These are phyloP conservation scores for Ligustrum vulgare DNA, from an alignment of 257 asterid genomes.

Conservation along the genomic window DNA sequence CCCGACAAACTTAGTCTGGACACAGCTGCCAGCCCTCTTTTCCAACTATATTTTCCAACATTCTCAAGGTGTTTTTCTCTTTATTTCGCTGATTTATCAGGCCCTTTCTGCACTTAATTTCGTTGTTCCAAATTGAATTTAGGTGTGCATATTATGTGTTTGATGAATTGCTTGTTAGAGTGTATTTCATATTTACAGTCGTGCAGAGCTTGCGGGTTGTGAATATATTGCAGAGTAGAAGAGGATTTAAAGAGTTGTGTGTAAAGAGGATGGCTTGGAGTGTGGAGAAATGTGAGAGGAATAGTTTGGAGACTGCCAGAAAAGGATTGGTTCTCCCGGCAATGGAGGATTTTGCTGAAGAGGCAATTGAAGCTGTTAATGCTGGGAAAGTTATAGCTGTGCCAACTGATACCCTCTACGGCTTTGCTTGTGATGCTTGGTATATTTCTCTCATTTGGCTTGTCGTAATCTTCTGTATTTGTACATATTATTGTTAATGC, in stretches of 20 bases:
- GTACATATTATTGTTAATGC: neutral
- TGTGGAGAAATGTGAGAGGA: slow-evolving; percentile 41
- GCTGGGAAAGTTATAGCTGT: slow-evolving; percentile 82
- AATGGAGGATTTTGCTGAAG: slow-evolving; percentile 52
- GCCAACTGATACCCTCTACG: slow-evolving; percentile 93
- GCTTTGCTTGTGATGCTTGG: slow-evolving; percentile 99
- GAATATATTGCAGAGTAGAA: slow-evolving; percentile 34
- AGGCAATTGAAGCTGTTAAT: slow-evolving; percentile 70
- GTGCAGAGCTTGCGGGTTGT: slow-evolving; percentile 28
- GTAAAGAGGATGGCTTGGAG: slow-evolving; percentile 45
- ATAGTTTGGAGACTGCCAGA: slow-evolving; percentile 22
- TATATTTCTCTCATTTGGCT: slow-evolving; percentile 21
- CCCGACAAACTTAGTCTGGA: slow-evolving; percentile 19
- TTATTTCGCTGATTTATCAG: slow-evolving; percentile 2
- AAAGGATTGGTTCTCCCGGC: slow-evolving; percentile 64
- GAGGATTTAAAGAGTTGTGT: slow-evolving; percentile 29
- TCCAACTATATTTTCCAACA: slow-evolving; percentile 24
- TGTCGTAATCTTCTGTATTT: neutral
- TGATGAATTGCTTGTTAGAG: neutral
- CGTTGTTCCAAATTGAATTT: neutral
- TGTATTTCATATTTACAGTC: slow-evolving; percentile 20
- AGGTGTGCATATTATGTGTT: neutral
- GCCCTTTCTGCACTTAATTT: neutral
- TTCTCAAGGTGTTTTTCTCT: slow-evolving; percentile 29
- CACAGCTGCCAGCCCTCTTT: slow-evolving; percentile 23